Base-by-base conservation (phyloP, 108 stramenopile genomes). In the Aurantiochytrium sp. region DNA sequence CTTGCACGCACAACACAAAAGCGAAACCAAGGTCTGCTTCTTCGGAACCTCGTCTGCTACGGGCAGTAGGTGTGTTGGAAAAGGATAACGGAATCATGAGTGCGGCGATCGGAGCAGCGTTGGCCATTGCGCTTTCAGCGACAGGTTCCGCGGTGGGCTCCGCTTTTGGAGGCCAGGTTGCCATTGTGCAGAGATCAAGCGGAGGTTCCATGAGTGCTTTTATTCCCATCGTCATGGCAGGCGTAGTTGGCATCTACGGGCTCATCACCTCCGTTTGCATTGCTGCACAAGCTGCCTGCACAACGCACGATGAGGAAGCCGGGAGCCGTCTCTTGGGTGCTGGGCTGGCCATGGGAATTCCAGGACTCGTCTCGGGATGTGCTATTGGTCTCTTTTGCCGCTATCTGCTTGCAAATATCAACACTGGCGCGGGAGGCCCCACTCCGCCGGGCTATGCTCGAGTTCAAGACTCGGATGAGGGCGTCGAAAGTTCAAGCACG, bases 171-270 rank as follows among this genome's bases (percentile, higher is more conserved):
- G 64, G 64, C 35, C 64, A 69, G 64, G 42, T 69, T 18, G 64
- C 64, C 35, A 42, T 18, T 10, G 35, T 69, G 42, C 64, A 69
- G 4, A 8, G 64, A 69, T 14, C 64, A 18, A 28, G 42, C 42
- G 64, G 64, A 0, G 64, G 64, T 6, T 69, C 64, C 35, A 12
- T 8, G 64, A 42, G 21, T 14, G 64, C 64, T 28, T 69, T 99
- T 89, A 97, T 99, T 92, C 99, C 99, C 76, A 97, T 99, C 44
- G 97, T 99, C 92, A 98, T 99, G 98, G 99, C 99, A 88, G 99
- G 99, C 93, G 97, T 99, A 60, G 93, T 99, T 89, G 98, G 99
- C 90, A 99, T 99, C 91, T 99, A 99, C 95, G 99, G 99, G 58
- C 95, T 99, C 44, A 99, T 99, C 90, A 97, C 98, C 47, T 97